Base-by-base conservation (phyloP, 345 rosid genomes). In the Mallotus nudiflorus region DNA sequence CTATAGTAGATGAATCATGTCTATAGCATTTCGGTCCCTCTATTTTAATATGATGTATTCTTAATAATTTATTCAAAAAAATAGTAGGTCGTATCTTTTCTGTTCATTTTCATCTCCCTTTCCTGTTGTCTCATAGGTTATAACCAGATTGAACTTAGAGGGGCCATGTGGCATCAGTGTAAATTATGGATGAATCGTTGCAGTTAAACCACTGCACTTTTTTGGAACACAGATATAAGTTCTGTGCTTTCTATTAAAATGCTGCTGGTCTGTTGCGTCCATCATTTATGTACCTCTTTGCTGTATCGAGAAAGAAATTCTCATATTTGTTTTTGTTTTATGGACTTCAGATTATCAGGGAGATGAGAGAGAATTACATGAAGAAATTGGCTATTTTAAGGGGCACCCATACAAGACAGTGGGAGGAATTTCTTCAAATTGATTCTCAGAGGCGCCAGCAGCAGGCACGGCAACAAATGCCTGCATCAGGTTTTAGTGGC, bases 351-450 rank as follows among this genome's bases (percentile, higher is more conserved):
- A 86, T 89, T 27, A 77, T 95, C 61, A 86, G 87, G 87, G 98
- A 91, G 82, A 86, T 91, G 81, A 85, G 94, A 83, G 98, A 95
- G 81, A 83, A 75, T 73, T 88, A 90, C 88, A 78, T 82, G 86
- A 87, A 90, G 88, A 89, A 88, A 81, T 79, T 89, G 74, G 80
- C 87, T 70, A 67, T 69, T 18, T 42, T 89, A 71, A 86, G 97
- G 84, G 82, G 79, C 72, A 46, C 81, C 65, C 94, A 95, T 69
- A 75, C 87, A 65, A 86, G 86, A 70, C 89, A 84, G 70, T 92
- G 93, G 89, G 97, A 90, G 64, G 96, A 88, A n/a, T 92, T 92
- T 75, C 90, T 90, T 77, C 90, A 85, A 68, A 49, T 82, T n/a
- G 89, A 92, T 82, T 85, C 90, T 69, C 91, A 90, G 72, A 90